Evolutionary conservation across 495 filamentous ascomycete genomes (phyloP), one percentile per base, ranked within the genome.

Genomic region (Hyaloscypha variabilis): DNA sequence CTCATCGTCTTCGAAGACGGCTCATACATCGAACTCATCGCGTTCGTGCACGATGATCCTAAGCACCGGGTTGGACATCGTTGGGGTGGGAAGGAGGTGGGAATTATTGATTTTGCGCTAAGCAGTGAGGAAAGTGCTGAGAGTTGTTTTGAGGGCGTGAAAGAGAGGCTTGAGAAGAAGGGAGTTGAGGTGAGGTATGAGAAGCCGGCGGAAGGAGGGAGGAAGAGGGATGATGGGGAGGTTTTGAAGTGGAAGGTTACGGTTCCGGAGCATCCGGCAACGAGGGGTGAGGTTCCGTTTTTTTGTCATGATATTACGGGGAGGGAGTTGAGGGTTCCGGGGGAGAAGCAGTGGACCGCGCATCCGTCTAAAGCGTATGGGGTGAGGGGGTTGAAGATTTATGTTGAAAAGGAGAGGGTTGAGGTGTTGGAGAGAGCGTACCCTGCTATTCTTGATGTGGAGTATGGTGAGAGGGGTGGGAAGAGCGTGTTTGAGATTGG

Each of bases 21-120:
- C 57, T 77, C 76, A 30, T 88, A 88, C 75, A 70, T 88, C 62
- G 85, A 88, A 71, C 76, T 87, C 11, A 84, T 87, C 68, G 81
- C 81, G 60, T 88, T 88, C 74, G 78, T 86, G 34, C 69, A 81
- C 36, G 81, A 81, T 58, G 71, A 77, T 56, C 76, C 78, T 0
- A 70, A 65, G 6, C 66, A 70, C 21, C 77, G 81, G 26, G 69
- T 67, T 14, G 72, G 73, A 5, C 83, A 86, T 64, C 79, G 79
- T 51, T 88, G 84, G 85, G 83, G 81, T 10, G 39, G 19, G 4
- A 54, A 67, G n/a, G 70, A 75, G 23, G 77, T 74, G 52, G 76
- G 80, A 8, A 76, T 84, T 58, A 77, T 86, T 46, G 85, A 87
- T 64, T 86, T 79, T 69, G 84, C 84, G 0, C 70, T 87, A 31